phyloP scores from a whole-genome alignment of 148 eudicot species.

The Chenopodium album region DNA sequence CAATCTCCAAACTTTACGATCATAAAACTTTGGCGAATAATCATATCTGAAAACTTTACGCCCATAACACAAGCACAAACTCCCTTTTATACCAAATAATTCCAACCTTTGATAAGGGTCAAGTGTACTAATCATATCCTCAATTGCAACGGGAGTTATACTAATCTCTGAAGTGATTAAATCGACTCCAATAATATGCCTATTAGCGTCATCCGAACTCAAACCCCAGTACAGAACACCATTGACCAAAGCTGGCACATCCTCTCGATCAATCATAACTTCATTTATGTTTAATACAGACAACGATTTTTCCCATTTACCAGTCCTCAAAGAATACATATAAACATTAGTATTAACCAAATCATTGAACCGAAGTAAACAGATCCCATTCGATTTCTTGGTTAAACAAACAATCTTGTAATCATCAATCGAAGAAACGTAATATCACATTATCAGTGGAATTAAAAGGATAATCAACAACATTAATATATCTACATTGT shows the following conservation, averaged over 20 bases:
- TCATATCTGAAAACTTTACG: neutral
- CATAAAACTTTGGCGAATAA: no score
- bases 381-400: neutral
- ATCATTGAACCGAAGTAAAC: neutral
- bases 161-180: slow-evolving; percentile 9
- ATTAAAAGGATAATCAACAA: no score
- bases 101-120: neutral
- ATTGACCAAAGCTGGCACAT: slow-evolving; percentile 15
- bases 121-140: neutral
- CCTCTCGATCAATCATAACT: neutral
- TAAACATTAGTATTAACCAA: neutral
- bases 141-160: slow-evolving; percentile 18
- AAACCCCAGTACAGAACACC: slow-evolving; percentile 25
- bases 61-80: slow-evolving; percentile 25
- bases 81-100: slow-evolving; percentile 19
- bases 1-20: slow-evolving; percentile 14
- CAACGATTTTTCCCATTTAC: slow-evolving; percentile 17
- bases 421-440: slow-evolving; percentile 13
- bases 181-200: slow-evolving; percentile 26
- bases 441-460: no score
- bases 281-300: slow-evolving; percentile 3
- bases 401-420: slow-evolving; percentile 15
- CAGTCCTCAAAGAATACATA: slow-evolving; percentile 14
- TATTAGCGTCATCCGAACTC: neutral
- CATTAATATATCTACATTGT: no score